phyloP scores from a whole-genome alignment of 1,284 basidiomycete genomes.

The Volvariella surrecta region DNA sequence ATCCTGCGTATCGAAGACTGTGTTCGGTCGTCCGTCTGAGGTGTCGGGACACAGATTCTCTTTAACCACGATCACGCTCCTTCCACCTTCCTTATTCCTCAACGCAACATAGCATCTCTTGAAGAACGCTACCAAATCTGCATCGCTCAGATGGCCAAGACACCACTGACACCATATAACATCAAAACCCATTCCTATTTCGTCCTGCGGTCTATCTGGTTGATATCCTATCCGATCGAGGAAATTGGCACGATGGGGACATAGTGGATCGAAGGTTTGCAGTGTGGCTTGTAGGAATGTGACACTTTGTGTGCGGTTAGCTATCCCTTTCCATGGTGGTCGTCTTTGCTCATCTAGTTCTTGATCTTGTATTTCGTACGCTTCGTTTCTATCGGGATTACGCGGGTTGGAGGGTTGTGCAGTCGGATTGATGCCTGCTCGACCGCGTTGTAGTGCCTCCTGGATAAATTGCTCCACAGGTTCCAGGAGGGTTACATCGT shows the following conservation, averaged over 20 bases:
- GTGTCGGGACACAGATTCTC: slow-evolving; percentile 78
- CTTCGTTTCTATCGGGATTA: background rate
- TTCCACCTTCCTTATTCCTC: slow-evolving; percentile 31
- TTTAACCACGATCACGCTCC: slow-evolving; percentile 76
- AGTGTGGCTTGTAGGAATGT: slow-evolving; percentile 72
- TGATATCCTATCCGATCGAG: slow-evolving; percentile 53
- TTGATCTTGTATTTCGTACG: slow-evolving; percentile 13
- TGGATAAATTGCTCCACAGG: slow-evolving; percentile 74
- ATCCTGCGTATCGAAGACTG: slow-evolving; percentile 80
- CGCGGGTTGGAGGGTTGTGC: background rate
- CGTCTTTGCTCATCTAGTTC: slow-evolving; percentile 7
- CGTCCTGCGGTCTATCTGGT: slow-evolving; percentile 29
- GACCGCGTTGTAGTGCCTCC: slow-evolving; percentile 53
- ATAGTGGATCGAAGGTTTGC: slow-evolving; percentile 64
- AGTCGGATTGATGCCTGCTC: slow-evolving; percentile 23
- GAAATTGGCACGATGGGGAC: slow-evolving; percentile 30
- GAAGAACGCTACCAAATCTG: slow-evolving; percentile 74
- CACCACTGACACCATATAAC: slow-evolving; percentile 96
- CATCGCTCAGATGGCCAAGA: slow-evolving; percentile 77
- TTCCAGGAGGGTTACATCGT: slow-evolving; percentile 83
- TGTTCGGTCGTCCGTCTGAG: slow-evolving; percentile 41
- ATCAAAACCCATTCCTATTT: slow-evolving; percentile 53
- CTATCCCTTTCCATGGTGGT: slow-evolving; percentile 59
- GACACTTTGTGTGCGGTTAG: slow-evolving; percentile 63
- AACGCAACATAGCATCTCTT: slow-evolving; percentile 50